A percentile compares a stretch with the other conserved stretches of the same genome.
phyloP scores from a whole-genome alignment of 352 stramenopile species.

The Blastocystis sp. region DNA sequence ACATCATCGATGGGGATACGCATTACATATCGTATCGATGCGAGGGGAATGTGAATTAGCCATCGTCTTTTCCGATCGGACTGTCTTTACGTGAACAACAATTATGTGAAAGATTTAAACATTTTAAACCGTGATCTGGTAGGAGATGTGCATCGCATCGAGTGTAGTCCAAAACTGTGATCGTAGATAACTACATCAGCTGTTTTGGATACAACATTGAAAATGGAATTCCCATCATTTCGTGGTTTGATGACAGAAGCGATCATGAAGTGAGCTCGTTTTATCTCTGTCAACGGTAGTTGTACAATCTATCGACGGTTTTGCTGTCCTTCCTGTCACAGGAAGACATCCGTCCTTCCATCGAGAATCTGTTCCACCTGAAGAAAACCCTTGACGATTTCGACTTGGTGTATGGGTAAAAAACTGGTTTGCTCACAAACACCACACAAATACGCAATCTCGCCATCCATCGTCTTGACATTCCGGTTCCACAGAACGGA shows the following conservation, averaged over 20 bases:
- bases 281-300: neutral
- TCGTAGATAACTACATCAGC: conserved; percentile 50
- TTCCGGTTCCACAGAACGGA: neutral
- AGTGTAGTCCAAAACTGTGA: conserved; percentile 51
- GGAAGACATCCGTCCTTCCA: conserved; percentile 22
- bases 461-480: neutral
- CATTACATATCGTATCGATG: neutral
- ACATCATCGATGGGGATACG: conserved; percentile 33
- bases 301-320: conserved; percentile 48
- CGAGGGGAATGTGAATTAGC: neutral
- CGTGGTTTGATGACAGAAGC: conserved; percentile 48
- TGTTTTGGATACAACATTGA: conserved; percentile 54
- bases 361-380: conserved; percentile 27
- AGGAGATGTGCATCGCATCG: neutral
- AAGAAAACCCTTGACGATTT: conserved; percentile 4
- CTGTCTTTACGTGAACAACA: conserved; percentile 21
- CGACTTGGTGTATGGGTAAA: neutral
- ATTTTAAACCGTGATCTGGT: conserved; percentile 47
- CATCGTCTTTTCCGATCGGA: conserved; percentile 38
- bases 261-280: conserved; percentile 23
- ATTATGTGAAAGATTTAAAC: conserved; percentile 55
- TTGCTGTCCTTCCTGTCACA: neutral
- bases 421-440: neutral
- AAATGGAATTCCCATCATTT: conserved; percentile 56
- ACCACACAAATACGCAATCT: neutral